These are phyloP conservation scores for Emericellopsis cladophorae DNA, from an alignment of 2,329 filamentous ascomycete genomes.

Conservation along the genomic window DNA sequence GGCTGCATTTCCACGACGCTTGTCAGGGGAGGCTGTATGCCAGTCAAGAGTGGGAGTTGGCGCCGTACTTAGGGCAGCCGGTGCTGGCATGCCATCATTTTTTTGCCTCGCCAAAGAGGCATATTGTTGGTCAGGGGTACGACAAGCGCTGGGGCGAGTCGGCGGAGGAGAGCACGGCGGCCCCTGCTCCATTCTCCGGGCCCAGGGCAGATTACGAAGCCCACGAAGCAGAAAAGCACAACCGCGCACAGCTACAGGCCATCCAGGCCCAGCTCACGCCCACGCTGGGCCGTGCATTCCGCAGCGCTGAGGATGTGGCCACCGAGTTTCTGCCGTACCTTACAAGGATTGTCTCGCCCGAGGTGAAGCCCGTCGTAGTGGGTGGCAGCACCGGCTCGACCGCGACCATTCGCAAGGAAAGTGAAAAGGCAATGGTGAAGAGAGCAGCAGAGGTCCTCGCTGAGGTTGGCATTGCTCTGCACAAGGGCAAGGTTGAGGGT, in stretches of 20 bases:
- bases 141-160: constrained; percentile 34
- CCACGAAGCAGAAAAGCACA: constrained; percentile 68
- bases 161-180: constrained; percentile 30
- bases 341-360: constrained; percentile 71
- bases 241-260: constrained; percentile 57
- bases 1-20: constrained; percentile 85
- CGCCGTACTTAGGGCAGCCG: constrained; percentile 74
- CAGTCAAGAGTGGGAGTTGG: constrained; percentile 88
- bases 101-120: constrained; percentile 61
- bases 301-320: constrained; percentile 64
- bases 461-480: constrained; percentile 71
- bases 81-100: constrained; percentile 83
- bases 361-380: constrained; percentile 83
- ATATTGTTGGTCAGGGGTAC: constrained; percentile 23
- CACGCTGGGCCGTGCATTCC: constrained; percentile 63
- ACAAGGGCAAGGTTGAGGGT: constrained; percentile 66
- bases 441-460: constrained; percentile 71
- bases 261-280: constrained; percentile 63
- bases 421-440: constrained; percentile 68
- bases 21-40: constrained; percentile 67
- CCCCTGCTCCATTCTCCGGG: constrained; percentile 64
- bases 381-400: constrained; percentile 52
- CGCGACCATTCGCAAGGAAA: constrained; percentile 79
- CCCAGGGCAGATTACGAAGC: constrained; percentile 72
- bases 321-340: constrained; percentile 79